Evolutionary conservation across 2,329 filamentous ascomycete genomes (phyloP).

Genomic region (Fusarium chaquense): DNA sequence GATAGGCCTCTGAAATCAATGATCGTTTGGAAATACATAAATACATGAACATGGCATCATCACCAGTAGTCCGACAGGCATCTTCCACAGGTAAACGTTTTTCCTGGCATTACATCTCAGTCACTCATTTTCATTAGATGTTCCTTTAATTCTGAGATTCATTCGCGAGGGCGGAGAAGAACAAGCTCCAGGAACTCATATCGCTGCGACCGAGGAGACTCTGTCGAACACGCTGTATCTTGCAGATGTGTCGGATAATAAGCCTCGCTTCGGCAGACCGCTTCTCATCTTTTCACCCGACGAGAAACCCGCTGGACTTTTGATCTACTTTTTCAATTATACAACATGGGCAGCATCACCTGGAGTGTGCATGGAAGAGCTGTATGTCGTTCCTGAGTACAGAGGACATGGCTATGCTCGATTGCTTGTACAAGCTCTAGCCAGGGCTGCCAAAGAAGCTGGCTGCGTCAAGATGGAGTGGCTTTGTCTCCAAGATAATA

Average conservation of each 20-base stretch:
- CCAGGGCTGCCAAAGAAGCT: not conserved
- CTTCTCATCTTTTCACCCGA: constrained; percentile 5
- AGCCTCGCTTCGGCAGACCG: not conserved
- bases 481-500: constrained; percentile 8
- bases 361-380: constrained; percentile 14
- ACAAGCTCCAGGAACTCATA: not conserved
- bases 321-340: constrained; percentile 19
- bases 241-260: not conserved
- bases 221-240: not conserved
- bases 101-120: not conserved
- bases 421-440: not conserved
- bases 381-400: not conserved
- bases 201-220: not conserved
- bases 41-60: not conserved
- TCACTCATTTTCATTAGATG: not conserved
- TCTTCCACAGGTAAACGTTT: not conserved
- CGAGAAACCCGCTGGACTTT: not conserved
- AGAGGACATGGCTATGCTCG: constrained; percentile 13
- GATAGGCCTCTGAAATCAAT: not conserved
- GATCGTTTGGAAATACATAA: too few species aligned
- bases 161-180: constrained; percentile 2
- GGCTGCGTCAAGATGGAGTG: constrained; percentile 16
- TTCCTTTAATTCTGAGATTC: not conserved
- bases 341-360: constrained; percentile 13
- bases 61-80: not conserved